Base-by-base conservation (phyloP, 139 green algal genomes). In the Microglena sp. region DNA sequence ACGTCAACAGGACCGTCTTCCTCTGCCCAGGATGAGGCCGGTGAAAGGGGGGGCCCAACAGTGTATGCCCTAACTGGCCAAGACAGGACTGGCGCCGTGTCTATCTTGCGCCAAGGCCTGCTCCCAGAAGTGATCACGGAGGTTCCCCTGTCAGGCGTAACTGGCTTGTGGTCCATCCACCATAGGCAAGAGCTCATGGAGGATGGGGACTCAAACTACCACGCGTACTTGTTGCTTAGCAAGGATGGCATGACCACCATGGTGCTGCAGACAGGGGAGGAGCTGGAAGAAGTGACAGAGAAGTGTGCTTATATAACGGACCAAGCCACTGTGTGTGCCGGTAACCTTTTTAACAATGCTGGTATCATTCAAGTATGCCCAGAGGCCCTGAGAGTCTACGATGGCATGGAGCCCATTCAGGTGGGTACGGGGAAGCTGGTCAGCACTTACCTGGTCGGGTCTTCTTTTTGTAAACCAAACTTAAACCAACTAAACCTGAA, bases 191-290 rank as follows among this genome's bases (percentile, higher is more conserved):
- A 60, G 22, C 31, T 55, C 6, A 26, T 59, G 50, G 59, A 66
- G 18, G 31, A 66, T 5, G 32, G 33, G 29, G 35, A 7, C 33
- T 26, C 33, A 35, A 28, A 6, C 18, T 73, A 86, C 69, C 86
- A 96, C 55, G 72, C 84, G 0, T 93, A 86, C 67, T 67, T 96
- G 45, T 66, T 96, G 44, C 56, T 96, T 34, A 84, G 71, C 44
- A 67, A 30, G 33, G 62, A 55, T 11, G 40, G 21, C 30, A 35
- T 8, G 7, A 45, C 56, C 8, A 93, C 86, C 33, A 88, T 86
- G 75, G 78, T 96, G 58, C 63, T 96, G 59, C 71, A 82, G 29
- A 83, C 80, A 1, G 82, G 79, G 0, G 79, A 88, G 2, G 77
- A 86, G 62, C 74, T 96, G 34, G 15, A 78, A 6, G 86, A 96